Conservation (phyloP, 257 asterid genomes). For the Gardenia jasminoides region DNA sequence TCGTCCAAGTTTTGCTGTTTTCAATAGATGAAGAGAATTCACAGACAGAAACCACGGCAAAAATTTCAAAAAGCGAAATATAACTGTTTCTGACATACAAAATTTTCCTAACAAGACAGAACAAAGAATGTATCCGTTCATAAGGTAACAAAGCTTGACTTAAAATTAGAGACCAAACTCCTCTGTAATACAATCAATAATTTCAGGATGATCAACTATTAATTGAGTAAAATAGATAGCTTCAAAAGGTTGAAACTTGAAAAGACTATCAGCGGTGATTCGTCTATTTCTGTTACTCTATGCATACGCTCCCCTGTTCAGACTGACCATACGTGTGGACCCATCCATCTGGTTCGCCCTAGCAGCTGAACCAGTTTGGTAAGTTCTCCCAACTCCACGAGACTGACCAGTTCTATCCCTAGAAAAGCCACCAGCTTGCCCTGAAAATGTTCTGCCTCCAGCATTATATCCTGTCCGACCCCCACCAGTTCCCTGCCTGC, state of each 20-base stretch:
- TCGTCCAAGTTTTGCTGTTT: background rate
- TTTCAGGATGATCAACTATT: background rate
- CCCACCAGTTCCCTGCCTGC: conserved; percentile 64
- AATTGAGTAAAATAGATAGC: background rate
- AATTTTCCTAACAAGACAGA: background rate
- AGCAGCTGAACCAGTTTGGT: conserved; percentile 45
- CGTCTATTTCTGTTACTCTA: conserved; percentile 11
- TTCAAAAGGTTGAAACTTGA: too few relatives aligned
- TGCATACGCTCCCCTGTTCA: conserved; percentile 64
- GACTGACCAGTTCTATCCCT: conserved; percentile 55
- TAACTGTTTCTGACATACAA: background rate
- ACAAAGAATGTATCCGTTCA: background rate
- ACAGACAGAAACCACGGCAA: background rate
- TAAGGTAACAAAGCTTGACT: background rate
- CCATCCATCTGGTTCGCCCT: conserved; percentile 64
- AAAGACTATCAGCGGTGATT: background rate
- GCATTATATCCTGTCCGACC: conserved; percentile 52
- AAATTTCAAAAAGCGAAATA: background rate
- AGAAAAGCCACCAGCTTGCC: conserved; percentile 22
- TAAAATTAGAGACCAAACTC: background rate
- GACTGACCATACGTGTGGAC: conserved; percentile 78
- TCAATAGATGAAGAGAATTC: background rate
- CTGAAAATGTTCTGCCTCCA: conserved; percentile 43
- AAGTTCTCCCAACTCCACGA: conserved; percentile 46
- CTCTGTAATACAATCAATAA: too few relatives aligned